Conservation (phyloP, 495 filamentous ascomycete genomes). For the Penicillium goetzii region DNA sequence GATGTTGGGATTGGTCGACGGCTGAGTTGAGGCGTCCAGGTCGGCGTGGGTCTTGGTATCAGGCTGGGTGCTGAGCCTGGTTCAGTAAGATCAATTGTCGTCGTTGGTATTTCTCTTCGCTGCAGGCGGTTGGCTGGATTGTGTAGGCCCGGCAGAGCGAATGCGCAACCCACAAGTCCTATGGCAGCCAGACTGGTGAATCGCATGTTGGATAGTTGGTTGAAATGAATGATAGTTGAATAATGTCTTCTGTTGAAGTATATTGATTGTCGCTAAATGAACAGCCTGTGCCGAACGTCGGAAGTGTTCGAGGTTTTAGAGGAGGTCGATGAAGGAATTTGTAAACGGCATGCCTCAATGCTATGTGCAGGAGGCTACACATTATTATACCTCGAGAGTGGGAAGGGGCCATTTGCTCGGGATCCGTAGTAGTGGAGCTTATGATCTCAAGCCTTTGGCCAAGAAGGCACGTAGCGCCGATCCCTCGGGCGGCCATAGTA, state of each 20-base stretch:
- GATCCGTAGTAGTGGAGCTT: background rate
- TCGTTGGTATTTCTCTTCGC: background rate
- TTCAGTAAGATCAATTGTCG: background rate
- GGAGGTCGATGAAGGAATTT: background rate
- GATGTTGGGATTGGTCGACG: background rate
- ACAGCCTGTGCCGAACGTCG: background rate
- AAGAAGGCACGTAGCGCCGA: background rate
- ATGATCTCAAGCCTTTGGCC: slow-evolving; percentile 1
- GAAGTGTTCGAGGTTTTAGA: background rate
- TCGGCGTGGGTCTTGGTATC: background rate
- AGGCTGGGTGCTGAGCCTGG: background rate
- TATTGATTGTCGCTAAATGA: background rate
- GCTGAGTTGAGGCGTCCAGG: background rate
- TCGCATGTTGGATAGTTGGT: background rate
- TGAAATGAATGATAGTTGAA: background rate
- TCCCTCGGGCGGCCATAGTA: background rate
- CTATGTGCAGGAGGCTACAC: background rate
- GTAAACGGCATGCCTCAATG: background rate
- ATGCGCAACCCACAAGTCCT: background rate
- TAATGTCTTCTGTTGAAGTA: background rate
- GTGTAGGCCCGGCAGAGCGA: slow-evolving; percentile 1
- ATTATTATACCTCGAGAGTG: background rate
- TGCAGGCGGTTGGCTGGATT: background rate
- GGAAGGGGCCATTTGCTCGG: background rate
- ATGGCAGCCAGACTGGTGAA: slow-evolving; percentile 1